phyloP scores from a whole-genome alignment of 306 rosid genomes.

The Purshia tridentata region DNA sequence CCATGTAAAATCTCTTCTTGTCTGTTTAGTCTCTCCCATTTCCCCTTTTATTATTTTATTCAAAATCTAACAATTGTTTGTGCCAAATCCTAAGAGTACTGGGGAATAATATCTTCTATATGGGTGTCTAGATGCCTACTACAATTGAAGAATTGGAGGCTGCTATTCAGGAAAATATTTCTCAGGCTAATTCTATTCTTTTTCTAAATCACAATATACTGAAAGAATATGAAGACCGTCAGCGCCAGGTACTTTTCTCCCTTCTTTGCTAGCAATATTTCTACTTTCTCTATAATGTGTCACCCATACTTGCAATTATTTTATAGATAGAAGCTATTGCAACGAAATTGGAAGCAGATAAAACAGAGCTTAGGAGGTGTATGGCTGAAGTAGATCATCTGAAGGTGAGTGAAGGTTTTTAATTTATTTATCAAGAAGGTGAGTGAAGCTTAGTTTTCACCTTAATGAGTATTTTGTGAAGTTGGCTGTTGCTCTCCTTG shows the following conservation, averaged over 20 bases:
- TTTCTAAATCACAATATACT: constrained; percentile 69
- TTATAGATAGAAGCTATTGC: constrained; percentile 63
- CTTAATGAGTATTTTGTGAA: constrained; percentile 21
- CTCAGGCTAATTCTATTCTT: constrained; percentile 82
- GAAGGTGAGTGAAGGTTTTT: constrained; percentile 49
- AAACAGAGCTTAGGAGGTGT: constrained; percentile 45
- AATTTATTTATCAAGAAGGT: neutral
- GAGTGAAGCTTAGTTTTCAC: constrained; percentile 25
- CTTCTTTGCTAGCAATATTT: neutral
- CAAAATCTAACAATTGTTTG: neutral
- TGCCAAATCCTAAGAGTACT: neutral
- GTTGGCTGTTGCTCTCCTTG: neutral
- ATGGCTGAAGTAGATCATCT: constrained; percentile 57
- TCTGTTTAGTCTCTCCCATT: neutral
- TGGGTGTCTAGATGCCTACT: constrained; percentile 73
- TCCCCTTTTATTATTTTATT: neutral
- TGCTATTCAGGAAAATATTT: constrained; percentile 73
- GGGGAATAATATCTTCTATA: neutral
- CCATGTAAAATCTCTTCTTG: neutral
- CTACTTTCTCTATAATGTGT: constrained; percentile 3
- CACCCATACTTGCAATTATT: constrained; percentile 20
- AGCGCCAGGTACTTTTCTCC: constrained; percentile 47
- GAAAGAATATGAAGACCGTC: constrained; percentile 79
- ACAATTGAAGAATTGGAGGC: constrained; percentile 88
- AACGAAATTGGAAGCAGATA: constrained; percentile 66